Evolutionary conservation across 1,284 basidiomycete genomes (phyloP).

Genomic region (Puccinia novopanici): DNA sequence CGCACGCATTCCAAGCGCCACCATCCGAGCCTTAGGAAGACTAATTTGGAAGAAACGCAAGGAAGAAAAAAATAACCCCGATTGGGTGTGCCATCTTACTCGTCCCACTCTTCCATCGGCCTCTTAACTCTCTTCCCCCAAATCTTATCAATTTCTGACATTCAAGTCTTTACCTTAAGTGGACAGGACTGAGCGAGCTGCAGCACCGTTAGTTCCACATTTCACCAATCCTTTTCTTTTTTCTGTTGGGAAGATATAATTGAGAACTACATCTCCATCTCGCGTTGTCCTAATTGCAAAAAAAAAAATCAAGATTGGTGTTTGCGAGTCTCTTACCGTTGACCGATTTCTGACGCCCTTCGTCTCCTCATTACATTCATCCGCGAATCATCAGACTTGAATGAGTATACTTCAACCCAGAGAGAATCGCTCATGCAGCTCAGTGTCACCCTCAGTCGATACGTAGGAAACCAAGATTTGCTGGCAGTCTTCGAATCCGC

Average conservation of each 20-base stretch:
- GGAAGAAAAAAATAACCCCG: slow-evolving; percentile 63
- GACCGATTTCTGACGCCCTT: slow-evolving; percentile 25
- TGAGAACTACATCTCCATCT: slow-evolving; percentile 38
- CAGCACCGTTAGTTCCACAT: slow-evolving; percentile 28
- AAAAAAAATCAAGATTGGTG: not conserved
- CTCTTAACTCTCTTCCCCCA: not conserved
- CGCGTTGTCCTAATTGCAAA: not conserved
- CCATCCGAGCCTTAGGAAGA: slow-evolving; percentile 65
- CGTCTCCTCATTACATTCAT: not conserved
- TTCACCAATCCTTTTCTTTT: slow-evolving; percentile 54
- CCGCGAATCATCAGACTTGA: slow-evolving; percentile 23
- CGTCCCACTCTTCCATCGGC: not conserved
- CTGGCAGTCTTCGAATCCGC: slow-evolving; percentile 30
- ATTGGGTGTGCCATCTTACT: slow-evolving; percentile 65
- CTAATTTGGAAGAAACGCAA: slow-evolving; percentile 61
- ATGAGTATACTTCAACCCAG: slow-evolving; percentile 23
- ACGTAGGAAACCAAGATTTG: slow-evolving; percentile 38
- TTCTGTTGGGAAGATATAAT: slow-evolving; percentile 57
- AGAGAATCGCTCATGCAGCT: slow-evolving; percentile 42
- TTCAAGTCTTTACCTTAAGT: slow-evolving; percentile 35
- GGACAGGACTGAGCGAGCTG: slow-evolving; percentile 42
- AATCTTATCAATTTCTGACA: slow-evolving; percentile 3
- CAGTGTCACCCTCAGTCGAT: slow-evolving; percentile 40
- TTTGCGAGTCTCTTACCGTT: not conserved
- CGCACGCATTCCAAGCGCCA: slow-evolving; percentile 66